phyloP scores from a whole-genome alignment of 1,284 basidiomycete species.

The Cryptococcus hybrid region DNA sequence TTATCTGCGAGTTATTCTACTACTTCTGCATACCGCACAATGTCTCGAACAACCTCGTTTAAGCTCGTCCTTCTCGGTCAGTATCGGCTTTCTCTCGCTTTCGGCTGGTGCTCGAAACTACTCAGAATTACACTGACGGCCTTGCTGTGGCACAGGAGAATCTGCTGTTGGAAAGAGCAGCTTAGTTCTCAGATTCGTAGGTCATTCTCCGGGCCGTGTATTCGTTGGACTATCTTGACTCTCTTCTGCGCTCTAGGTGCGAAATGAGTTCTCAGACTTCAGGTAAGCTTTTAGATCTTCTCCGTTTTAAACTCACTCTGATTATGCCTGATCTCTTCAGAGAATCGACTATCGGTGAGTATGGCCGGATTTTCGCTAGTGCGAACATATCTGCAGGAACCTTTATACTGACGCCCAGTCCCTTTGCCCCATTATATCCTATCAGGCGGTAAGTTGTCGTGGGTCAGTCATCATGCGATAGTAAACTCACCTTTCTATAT shows the following conservation, averaged over 20 bases:
- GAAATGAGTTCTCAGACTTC: conserved; percentile 98
- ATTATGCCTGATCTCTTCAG: conserved; percentile 14
- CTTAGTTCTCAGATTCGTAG: conserved; percentile 90
- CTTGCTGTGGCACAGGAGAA: conserved; percentile 63
- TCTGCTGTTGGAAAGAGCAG: conserved; percentile 97
- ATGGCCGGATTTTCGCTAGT: background rate
- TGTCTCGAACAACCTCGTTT: conserved; percentile 48
- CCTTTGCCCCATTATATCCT: conserved; percentile 15
- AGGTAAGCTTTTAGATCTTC: conserved; percentile 57
- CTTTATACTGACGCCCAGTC: conserved; percentile 1
- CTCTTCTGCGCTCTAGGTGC: conserved; percentile 28
- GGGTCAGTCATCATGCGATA: background rate
- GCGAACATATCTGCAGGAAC: background rate
- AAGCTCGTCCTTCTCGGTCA: conserved; percentile 88
- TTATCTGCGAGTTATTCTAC: too few relatives aligned
- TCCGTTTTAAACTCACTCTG: background rate
- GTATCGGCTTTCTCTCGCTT: conserved; percentile 9
- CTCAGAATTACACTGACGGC: background rate
- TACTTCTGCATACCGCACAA: background rate
- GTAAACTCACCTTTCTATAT: background rate
- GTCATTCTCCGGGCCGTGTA: conserved; percentile 9
- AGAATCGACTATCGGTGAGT: conserved; percentile 49
- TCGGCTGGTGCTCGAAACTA: background rate
- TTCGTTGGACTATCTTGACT: background rate
- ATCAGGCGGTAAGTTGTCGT: conserved; percentile 21